Conservation (phyloP, 495 filamentous ascomycete genomes). For the Penicillium canescens region DNA sequence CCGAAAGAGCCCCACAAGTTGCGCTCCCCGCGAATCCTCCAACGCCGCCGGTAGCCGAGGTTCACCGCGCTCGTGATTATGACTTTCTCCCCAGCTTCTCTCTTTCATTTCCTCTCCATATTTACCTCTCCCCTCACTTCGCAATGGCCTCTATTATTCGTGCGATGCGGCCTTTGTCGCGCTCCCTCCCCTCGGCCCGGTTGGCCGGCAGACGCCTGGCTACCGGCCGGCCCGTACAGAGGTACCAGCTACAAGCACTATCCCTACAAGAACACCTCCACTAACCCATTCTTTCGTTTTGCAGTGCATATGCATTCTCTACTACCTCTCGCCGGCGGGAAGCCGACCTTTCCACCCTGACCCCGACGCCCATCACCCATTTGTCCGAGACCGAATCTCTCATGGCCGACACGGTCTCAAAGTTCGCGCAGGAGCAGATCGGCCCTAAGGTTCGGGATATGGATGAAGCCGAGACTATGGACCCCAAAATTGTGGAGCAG, state of each 20-base stretch:
- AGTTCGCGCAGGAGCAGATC: slow-evolving; percentile 86
- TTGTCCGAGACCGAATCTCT: slow-evolving; percentile 85
- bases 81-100: slow-evolving; percentile 1
- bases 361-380: slow-evolving; percentile 91
- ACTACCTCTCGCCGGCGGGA: slow-evolving; percentile 61
- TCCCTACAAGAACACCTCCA: no score
- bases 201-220: slow-evolving; percentile 43
- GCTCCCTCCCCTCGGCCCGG: slow-evolving; percentile 50
- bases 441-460: slow-evolving; percentile 93
- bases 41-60: slow-evolving; percentile 44
- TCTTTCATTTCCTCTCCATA: slow-evolving; percentile 13
- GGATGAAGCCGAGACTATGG: slow-evolving; percentile 97
- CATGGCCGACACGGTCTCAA: slow-evolving; percentile 87
- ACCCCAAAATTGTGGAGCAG: slow-evolving; percentile 80
- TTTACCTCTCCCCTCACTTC: slow-evolving; percentile 12
- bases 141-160: slow-evolving; percentile 71
- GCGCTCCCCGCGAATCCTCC: slow-evolving; percentile 17
- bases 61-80: slow-evolving; percentile 33
- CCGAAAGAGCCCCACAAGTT: neutral
- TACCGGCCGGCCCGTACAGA: slow-evolving; percentile 43
- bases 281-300: neutral
- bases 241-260: slow-evolving; percentile 21
- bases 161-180: slow-evolving; percentile 67
- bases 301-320: slow-evolving; percentile 68
- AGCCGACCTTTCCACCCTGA: slow-evolving; percentile 66